Evolutionary conservation across 129 eudicot genomes (phyloP).

Genomic region (Flaveria brownii): DNA sequence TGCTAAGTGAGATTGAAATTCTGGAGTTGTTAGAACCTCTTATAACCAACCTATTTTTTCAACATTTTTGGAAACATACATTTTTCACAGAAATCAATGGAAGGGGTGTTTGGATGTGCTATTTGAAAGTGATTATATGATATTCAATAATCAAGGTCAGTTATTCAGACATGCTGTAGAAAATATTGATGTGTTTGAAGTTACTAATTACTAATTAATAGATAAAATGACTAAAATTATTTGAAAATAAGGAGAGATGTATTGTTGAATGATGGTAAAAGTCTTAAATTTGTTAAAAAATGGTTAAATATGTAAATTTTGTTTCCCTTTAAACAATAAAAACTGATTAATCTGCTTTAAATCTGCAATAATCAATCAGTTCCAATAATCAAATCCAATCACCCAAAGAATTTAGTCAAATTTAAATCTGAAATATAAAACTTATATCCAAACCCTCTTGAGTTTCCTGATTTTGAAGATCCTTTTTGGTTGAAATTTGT

Average conservation of each 20-base stretch:
- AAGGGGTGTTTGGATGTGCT: conserved; percentile 5
- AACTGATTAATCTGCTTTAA: not conserved
- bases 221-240: not conserved
- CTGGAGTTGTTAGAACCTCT: conserved; percentile 21
- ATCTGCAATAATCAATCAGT: not conserved
- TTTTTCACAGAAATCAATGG: conserved; percentile 13
- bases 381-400: not conserved
- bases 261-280: not conserved
- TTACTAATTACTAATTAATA: not conserved
- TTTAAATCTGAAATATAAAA: not conserved
- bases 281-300: not conserved
- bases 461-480: conserved; percentile 21
- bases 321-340: not conserved
- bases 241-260: not conserved
- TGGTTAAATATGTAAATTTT: not conserved
- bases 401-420: conserved; percentile 5
- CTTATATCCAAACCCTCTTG: conserved; percentile 31
- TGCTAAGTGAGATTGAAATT: not conserved
- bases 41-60: conserved; percentile 25
- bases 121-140: not conserved
- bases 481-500: conserved; percentile 12
- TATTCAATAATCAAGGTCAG: conserved; percentile 1
- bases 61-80: conserved; percentile 32
- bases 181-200: not conserved
- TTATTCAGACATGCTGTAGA: not conserved